phyloP scores from a whole-genome alignment of 768 basidiomycete species.

The Termitomyces sp. region DNA sequence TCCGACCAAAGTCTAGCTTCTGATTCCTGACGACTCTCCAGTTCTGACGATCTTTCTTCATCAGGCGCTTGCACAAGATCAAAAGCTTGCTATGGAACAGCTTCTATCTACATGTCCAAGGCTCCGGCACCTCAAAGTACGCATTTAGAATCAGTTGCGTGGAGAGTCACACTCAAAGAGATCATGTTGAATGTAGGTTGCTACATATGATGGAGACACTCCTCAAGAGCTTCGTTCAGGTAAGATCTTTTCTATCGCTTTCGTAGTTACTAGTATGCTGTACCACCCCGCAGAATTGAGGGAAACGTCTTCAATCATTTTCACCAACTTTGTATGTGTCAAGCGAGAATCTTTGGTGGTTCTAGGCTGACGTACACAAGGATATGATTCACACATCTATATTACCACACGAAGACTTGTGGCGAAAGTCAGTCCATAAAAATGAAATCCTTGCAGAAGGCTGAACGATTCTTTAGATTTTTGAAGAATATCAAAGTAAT shows the following conservation, averaged over 20 bases:
- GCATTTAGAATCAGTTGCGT: background rate
- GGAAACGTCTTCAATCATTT: slow-evolving; percentile 72
- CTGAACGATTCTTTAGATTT: slow-evolving; percentile 37
- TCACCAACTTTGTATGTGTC: slow-evolving; percentile 82
- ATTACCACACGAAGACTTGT: slow-evolving; percentile 78
- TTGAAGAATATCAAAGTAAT: slow-evolving; percentile 62
- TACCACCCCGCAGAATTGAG: slow-evolving; percentile 50
- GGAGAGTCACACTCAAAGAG: background rate
- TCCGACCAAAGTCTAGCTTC: slow-evolving; percentile 68
- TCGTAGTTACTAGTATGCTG: background rate
- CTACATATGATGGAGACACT: slow-evolving; percentile 89
- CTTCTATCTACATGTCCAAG: slow-evolving; percentile 57
- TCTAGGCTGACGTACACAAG: slow-evolving; percentile 29
- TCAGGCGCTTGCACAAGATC: slow-evolving; percentile 88
- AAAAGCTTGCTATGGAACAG: slow-evolving; percentile 66
- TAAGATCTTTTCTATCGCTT: slow-evolving; percentile 21
- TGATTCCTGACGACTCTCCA: background rate
- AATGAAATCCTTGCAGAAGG: background rate
- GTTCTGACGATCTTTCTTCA: background rate
- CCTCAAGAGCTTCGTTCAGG: slow-evolving; percentile 63
- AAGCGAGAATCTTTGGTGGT: background rate
- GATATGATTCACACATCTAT: slow-evolving; percentile 86
- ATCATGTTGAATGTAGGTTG: slow-evolving; percentile 36
- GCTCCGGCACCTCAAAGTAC: slow-evolving; percentile 57
- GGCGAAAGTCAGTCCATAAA: slow-evolving; percentile 57